Conservation (phyloP, 768 basidiomycete species). For the Agaricus subrufescens region DNA sequence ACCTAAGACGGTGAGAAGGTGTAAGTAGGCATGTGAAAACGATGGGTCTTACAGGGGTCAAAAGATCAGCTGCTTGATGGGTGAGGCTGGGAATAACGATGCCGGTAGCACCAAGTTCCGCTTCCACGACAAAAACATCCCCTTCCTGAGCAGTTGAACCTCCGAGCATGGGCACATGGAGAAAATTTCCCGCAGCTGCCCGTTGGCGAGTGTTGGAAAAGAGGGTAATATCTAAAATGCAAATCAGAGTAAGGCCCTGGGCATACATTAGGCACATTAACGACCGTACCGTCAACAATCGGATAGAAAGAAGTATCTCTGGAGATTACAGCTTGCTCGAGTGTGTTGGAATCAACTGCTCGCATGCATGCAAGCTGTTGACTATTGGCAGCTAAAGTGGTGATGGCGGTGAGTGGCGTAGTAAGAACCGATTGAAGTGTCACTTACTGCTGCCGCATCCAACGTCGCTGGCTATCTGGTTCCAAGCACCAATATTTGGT, state of each 20-base stretch:
- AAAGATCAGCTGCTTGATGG: too few species aligned
- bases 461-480: slow-evolving; percentile 21
- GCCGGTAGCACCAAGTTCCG: slow-evolving; percentile 21
- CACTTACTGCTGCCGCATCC: slow-evolving; percentile 27
- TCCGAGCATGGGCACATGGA: slow-evolving; percentile 21
- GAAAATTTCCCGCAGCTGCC: slow-evolving; percentile 21
- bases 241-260: background rate
- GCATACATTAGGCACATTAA: background rate
- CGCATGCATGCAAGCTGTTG: slow-evolving; percentile 33
- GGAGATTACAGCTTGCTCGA: slow-evolving; percentile 26
- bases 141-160: slow-evolving; percentile 27
- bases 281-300: slow-evolving; percentile 23
- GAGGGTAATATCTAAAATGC: slow-evolving; percentile 21
- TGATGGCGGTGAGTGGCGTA: background rate
- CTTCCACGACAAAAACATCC: slow-evolving; percentile 27
- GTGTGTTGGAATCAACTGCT: slow-evolving; percentile 20
- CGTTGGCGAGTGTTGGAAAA: slow-evolving; percentile 23
- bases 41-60: too few species aligned
- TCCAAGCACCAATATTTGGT: slow-evolving; percentile 22
- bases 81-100: background rate
- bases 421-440: background rate
- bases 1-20: slow-evolving; percentile 10
- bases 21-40: too few species aligned
- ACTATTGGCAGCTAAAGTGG: too few species aligned
- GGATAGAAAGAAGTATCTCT: slow-evolving; percentile 20